Percentiles rank a stretch among this genome's conserved stretches.
Evolutionary conservation across 257 asterid genomes (phyloP).

Genomic region (Eustoma russellianum): DNA sequence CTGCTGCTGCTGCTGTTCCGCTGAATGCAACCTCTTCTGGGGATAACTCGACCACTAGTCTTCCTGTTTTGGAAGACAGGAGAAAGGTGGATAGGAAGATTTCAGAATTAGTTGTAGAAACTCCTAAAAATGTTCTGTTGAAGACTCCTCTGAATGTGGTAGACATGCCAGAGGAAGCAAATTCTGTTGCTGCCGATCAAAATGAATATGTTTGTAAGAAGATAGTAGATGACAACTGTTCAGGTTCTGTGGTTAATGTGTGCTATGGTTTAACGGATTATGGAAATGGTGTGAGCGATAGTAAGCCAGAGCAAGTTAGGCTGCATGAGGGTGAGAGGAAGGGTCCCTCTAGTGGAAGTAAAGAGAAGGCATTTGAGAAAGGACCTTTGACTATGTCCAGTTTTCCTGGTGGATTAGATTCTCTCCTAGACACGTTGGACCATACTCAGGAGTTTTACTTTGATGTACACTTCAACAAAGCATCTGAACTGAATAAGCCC

Average conservation of each 20-base stretch:
- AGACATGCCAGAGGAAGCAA: constrained; percentile 19
- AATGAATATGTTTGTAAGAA: constrained; percentile 24
- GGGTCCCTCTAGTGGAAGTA: constrained; percentile 20
- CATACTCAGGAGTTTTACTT: constrained; percentile 58
- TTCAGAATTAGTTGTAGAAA: constrained; percentile 15
- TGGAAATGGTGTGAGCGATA: constrained; percentile 18
- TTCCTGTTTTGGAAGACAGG: constrained; percentile 26
- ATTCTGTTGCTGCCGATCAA: constrained; percentile 16
- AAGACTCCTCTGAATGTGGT: constrained; percentile 20
- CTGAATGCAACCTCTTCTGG: constrained; percentile 51
- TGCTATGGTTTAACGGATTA: constrained; percentile 22
- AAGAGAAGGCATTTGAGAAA: constrained; percentile 33
- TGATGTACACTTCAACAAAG: constrained; percentile 70
- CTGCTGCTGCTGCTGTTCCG: constrained; percentile 28
- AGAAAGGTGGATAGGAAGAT: constrained; percentile 28
- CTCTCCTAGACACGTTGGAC: constrained; percentile 71
- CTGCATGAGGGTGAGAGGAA: constrained; percentile 29
- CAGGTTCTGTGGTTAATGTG: constrained; percentile 21
- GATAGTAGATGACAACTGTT: constrained; percentile 25
- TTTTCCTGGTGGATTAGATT: constrained; percentile 72
- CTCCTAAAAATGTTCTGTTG: constrained; percentile 24
- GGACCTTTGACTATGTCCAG: constrained; percentile 66
- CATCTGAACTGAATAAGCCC: constrained; percentile 46
- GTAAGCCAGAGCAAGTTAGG: constrained; percentile 19
- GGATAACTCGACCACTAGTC: constrained; percentile 63